phyloP scores from a whole-genome alignment of 2,329 filamentous ascomycete genomes.

The Aureobasidium leucospermi region DNA sequence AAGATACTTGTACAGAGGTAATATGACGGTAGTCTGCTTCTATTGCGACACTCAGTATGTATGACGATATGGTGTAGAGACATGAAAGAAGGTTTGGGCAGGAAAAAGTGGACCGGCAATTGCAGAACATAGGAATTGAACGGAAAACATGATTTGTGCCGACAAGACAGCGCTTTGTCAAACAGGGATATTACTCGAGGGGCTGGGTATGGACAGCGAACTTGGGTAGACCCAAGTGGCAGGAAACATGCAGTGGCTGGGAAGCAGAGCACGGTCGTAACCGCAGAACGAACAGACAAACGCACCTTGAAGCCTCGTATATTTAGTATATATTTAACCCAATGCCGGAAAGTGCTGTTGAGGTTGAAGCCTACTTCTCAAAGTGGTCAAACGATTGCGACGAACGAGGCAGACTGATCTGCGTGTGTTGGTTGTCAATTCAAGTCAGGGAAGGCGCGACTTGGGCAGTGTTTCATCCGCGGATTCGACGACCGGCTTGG shows the following conservation, averaged over 20 bases:
- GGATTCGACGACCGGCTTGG: neutral
- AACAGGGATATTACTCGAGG: constrained; percentile 10
- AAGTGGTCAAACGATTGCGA: neutral
- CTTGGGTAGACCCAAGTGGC: constrained; percentile 5
- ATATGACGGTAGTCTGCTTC: neutral
- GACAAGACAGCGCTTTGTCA: neutral
- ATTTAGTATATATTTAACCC: neutral
- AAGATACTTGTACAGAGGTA: neutral
- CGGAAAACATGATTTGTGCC: neutral
- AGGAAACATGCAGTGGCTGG: constrained; percentile 12
- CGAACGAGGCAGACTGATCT: neutral
- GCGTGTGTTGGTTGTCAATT: neutral
- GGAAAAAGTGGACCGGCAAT: neutral
- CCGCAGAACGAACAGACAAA: neutral
- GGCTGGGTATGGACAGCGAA: constrained; percentile 8
- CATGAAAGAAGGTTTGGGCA: constrained; percentile 8
- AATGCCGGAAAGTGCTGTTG: neutral
- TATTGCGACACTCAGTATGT: neutral
- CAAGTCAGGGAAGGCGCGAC: neutral
- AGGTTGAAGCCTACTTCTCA: neutral
- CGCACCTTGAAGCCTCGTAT: constrained; percentile 11
- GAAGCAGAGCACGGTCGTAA: constrained; percentile 9
- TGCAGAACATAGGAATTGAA: neutral
- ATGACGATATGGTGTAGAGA: constrained; percentile 5
- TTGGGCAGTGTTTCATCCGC: neutral